Base-by-base conservation (phyloP, 306 rosid genomes). In the Arachis stenosperma region DNA sequence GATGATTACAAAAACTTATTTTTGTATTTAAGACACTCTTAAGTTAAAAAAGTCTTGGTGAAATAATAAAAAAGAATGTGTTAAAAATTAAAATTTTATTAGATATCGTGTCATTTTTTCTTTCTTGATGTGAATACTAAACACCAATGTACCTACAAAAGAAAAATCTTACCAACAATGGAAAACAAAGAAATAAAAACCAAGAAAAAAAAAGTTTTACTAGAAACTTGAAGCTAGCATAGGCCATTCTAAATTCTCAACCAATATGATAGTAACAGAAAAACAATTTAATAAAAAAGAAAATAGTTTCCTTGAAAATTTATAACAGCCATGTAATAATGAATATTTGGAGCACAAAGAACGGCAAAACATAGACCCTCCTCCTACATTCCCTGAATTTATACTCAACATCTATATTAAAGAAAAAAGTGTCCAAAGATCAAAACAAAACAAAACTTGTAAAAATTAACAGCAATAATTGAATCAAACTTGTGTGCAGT, bases 301-400 rank as follows among this genome's bases (percentile, higher is more conserved):
- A 67, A 73, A 73, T 9, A 63, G n/a, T 66, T 77, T 80, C 76
- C 86, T 78, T 63, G 55, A 76, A 78, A 75, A 78, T 46, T 56
- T 50, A 46, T 58, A 42, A 66, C 80, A 68, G 42, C 58, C 76
- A 71, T 76, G 59, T 65, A 69, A 61, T 70, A 61, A 63, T 67
- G 67, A 80, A 62, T 44, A 33, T 33, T 4, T 73, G 71, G 50
- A 81, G 75, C 69, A 62, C 78, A 79, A 74, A 42, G 57, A 64
- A 85, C 79, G 56, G 73, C 78, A 83, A 56, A 69, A 77, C 81
- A 40, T 15, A 83, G 47, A 54, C 37, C 3, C 37, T 63, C 71
- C 82, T 81, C 85, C 60, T 64, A 73, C 87, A 69, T 80, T 29
- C 85, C 80, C 88, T 74, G 63, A 82, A 77, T 6, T 79, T 73